A percentile compares a stretch with the other conserved stretches of the same genome.
These are phyloP conservation scores for Alopecurus myosuroides DNA, from an alignment of 176 grass and related monocot genomes.

Conservation along the genomic window DNA sequence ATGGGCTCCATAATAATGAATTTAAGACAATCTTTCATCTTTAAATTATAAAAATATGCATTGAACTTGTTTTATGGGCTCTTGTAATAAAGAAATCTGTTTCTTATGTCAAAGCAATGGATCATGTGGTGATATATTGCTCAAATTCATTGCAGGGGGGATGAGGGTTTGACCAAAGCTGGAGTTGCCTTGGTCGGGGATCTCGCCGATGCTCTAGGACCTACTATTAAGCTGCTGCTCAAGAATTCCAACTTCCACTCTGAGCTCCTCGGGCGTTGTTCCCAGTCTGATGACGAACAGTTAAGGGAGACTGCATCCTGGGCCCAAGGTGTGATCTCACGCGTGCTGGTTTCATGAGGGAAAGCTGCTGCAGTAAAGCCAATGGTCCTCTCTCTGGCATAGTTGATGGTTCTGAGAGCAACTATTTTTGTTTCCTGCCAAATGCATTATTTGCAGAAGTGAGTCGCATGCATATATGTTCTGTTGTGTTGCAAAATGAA, in stretches of 20 bases:
- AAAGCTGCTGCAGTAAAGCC: neutral
- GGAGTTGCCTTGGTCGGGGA: constrained; percentile 60
- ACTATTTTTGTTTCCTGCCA: neutral
- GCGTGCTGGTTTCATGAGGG: constrained; percentile 58
- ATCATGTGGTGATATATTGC: constrained; percentile 1
- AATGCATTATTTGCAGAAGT: neutral
- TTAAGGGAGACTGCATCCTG: constrained; percentile 64
- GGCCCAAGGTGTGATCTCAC: constrained; percentile 65
- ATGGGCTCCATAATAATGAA: neutral
- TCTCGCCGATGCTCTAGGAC: constrained; percentile 52
- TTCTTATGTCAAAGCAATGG: neutral
- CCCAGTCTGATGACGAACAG: constrained; percentile 58
- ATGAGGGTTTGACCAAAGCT: constrained; percentile 58
- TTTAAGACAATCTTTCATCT: neutral
- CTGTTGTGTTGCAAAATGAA: neutral
- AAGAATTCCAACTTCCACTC: constrained; percentile 47
- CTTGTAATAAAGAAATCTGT: neutral
- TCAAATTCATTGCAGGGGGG: constrained; percentile 38
- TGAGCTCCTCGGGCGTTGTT: constrained; percentile 53
- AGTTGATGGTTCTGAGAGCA: neutral
- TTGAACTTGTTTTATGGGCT: neutral
- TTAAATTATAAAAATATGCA: neutral
- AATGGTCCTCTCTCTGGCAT: neutral
- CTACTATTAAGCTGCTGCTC: constrained; percentile 50
- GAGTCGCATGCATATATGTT: neutral